Percentiles rank a stretch among this genome's conserved stretches.
These are phyloP conservation scores for Blastobotrys apis DNA, from an alignment of 1,139 yeast genomes.

Conservation along the genomic window DNA sequence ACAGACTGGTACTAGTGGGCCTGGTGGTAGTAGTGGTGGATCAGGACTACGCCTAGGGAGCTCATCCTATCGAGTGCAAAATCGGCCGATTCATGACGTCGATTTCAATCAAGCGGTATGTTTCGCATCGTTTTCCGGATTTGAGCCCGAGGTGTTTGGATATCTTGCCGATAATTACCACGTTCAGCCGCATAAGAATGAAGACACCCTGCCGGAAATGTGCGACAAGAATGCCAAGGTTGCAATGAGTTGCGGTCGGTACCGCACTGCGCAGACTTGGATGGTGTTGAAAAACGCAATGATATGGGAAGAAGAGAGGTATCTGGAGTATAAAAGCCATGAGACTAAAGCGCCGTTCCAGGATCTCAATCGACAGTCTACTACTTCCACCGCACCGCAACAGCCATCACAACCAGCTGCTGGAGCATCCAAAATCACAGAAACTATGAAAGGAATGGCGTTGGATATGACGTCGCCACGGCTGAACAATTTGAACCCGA, in stretches of 20 bases:
- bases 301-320: constrained; percentile 40
- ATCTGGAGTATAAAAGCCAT: constrained; percentile 14
- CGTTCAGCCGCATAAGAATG: constrained; percentile 43
- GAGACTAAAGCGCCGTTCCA: not conserved
- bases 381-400: not conserved
- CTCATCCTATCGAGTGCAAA: constrained; percentile 8
- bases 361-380: not conserved
- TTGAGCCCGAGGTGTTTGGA: constrained; percentile 25
- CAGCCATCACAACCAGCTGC: not conserved
- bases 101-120: constrained; percentile 17
- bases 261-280: constrained; percentile 69
- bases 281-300: constrained; percentile 55
- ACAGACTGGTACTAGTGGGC: not conserved
- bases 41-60: constrained; percentile 7
- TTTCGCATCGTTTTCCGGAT: constrained; percentile 9
- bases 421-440: constrained; percentile 16
- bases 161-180: constrained; percentile 33
- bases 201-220: constrained; percentile 47
- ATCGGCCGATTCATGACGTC: constrained; percentile 15
- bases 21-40: not conserved
- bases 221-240: constrained; percentile 57
- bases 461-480: constrained; percentile 5
- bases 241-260: constrained; percentile 51
- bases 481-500: not conserved
- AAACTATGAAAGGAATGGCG: constrained; percentile 13